Base-by-base conservation (phyloP, 2,329 filamentous ascomycete species). In the Simplicillium aogashimaense region DNA sequence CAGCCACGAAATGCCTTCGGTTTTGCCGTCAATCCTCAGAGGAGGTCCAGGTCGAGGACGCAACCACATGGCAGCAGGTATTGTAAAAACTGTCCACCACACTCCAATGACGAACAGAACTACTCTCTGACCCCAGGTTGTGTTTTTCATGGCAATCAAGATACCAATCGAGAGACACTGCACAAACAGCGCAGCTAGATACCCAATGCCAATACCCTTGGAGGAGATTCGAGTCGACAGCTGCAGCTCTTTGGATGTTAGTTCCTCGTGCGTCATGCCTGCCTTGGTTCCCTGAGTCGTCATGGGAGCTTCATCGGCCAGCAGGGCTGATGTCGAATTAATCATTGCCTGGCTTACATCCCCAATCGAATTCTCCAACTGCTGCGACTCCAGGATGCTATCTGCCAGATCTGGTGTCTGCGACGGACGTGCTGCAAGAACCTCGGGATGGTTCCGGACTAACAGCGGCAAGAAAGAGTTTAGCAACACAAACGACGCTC, bases 381-480 rank as follows among this genome's bases (percentile, higher is more conserved):
- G 54, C 11, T 57, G 57, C 6, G 63, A 59, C 28, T 66, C 64
- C 17, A 54, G 43, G 6, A 47, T 50, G 3, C 58, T 46, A 6
- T 52, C 50, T 11, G 50, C 55, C 7, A 61, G 43, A 29, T 61
- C 59, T 8, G 56, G 56, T 1, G 57, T 58, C 7, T 33, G 41
- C 2, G 49, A 18, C 10, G 45, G 44, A 12, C 52, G 56, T 16
- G 54, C 54, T n/a, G 51, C 50, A 9, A 61, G 48, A 12, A 64
- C 54, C 30, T 66, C 65, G 1, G 85, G 82, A 58, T 97, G 88
- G 55, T 94, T 80, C 36, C 90, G 78, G 42, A 97, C 92, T 9
- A 98, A 72, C 8, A 98, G 69, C 0, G 92, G 92, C 34, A 98
- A 67, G 53, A 95, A 98, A 1, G 89, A 95, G 63, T 98, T 98